Evolutionary conservation across 2,329 filamentous ascomycete genomes (phyloP).

Genomic region (Aspergillus udagawae): DNA sequence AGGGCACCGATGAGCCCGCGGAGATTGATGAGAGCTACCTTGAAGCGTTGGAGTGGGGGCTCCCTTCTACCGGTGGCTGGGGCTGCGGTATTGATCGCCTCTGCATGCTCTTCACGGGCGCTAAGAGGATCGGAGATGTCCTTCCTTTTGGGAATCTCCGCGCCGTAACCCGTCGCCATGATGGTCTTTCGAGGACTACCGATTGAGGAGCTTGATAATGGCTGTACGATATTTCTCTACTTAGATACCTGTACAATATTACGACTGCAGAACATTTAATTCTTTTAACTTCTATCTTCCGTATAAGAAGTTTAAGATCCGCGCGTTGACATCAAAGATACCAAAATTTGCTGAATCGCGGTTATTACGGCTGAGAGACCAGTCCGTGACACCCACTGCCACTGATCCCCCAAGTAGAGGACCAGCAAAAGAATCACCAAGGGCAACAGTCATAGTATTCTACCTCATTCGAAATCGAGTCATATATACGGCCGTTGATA

Average conservation of each 20-base stretch:
- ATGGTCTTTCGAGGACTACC: not conserved
- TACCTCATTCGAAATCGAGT: no score
- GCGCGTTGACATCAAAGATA: not conserved
- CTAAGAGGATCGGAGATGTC: constrained; percentile 76
- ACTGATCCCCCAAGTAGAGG: no score
- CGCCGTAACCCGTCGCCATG: constrained; percentile 34
- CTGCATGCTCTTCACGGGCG: constrained; percentile 83
- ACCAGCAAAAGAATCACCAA: no score
- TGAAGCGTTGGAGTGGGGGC: constrained; percentile 75
- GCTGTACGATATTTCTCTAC: not conserved
- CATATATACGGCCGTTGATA: no score
- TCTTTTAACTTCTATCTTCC: not conserved
- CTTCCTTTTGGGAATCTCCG: constrained; percentile 83
- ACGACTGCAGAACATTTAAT: not conserved
- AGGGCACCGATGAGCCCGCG: constrained; percentile 46
- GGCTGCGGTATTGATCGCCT: constrained; percentile 88
- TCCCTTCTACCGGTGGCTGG: constrained; percentile 97
- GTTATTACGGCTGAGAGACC: no score
- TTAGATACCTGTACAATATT: not conserved
- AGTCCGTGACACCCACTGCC: no score
- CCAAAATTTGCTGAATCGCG: not conserved
- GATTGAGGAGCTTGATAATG: not conserved
- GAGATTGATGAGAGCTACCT: constrained; percentile 76
- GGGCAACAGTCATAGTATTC: no score
- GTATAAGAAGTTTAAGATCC: not conserved